Evolutionary conservation across 1,284 basidiomycete genomes (phyloP), one percentile per base, ranked within the genome.

Genomic region (Ustilago vetiveriae): DNA sequence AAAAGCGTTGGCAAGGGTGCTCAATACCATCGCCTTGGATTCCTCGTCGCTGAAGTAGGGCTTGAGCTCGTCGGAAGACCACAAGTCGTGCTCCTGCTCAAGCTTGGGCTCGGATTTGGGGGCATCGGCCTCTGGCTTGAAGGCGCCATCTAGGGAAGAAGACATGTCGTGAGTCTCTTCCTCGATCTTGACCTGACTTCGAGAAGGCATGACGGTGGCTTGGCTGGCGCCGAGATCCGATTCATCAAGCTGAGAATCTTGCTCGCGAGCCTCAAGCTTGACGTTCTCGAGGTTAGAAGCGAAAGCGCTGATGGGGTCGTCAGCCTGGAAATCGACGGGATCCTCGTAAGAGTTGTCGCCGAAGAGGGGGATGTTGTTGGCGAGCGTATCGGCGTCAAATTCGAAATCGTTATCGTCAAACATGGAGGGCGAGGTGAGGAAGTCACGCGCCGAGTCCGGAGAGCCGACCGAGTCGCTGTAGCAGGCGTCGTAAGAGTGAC

Each of bases 361-460:
- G 41, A 71, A 66, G 36, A 71, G 63, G 3, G 63, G 53, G n/a
- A 57, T 51, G 51, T 44, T 45, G 53, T 38, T 48, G 45, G 51
- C 59, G 35, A 52, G 41, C 6, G 50, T 38, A 37, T 66, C 60
- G 13, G 48, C 41, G 5, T 60, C 68, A 23, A 71, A 71, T 17
- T 66, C 63, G 21, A 71, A 66, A 45, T 62, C 62, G 38, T 40
- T 49, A 26, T 71, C 58, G 48, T 71, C 62, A 21, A 71, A 71
- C 45, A 66, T 35, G 13, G 62, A 71, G 14, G 68, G 68, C 21
- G 68, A 71, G 4, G 63, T 54, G 43, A 62, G 57, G 24, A 71
- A 71, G 51, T 71, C 68, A 21, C 68, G 68, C 26, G 60, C 56
- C 29, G 68, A 71, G 46, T 65, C 49, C 23, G 68, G 68, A 32